Base-by-base conservation (phyloP, 1,139 yeast genomes). In the Sugiyamaella xylanicola region DNA sequence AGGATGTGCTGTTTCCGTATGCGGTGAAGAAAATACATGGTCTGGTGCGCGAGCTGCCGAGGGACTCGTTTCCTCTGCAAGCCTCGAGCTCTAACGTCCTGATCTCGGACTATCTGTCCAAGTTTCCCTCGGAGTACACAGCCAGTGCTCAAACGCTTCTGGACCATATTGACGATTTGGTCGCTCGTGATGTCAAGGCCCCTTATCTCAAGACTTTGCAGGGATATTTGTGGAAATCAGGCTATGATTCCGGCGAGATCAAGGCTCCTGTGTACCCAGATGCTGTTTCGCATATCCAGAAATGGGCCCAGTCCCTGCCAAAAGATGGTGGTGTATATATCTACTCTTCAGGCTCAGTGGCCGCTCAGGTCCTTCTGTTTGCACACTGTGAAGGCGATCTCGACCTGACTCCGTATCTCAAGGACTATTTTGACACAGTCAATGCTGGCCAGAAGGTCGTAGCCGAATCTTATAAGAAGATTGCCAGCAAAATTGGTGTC, bases 261-360 rank as follows among this genome's bases (percentile, higher is more conserved):
- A 77, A 76, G 64, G 95, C 96, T 0, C 96, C 97, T 1, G 68
- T 92, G 1, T 92, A 83, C 66, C 65, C 67, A 0, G 98, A 92
- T 69, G 93, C 95, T 1, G 77, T 88, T 54, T 73, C 75, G 0
- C 79, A 81, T 51, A 81, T 91, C 55, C 65, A 74, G 53, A 55
- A 65, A n/a, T 58, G 59, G 64, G 45, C 53, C 4, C 40, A 22
- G 22, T 50, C 39, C 2, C 39, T 51, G 1, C 43, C 47, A 1
- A 15, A 16, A 2, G 47, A 43, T 43, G 47, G 47, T 4, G 52
- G 42, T 9, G 75, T 89, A 0, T 88, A 78, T 67, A 90, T 92
- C 17, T 92, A 92, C 71, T 90, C 97, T 0, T 87, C 96, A n/a
- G 98, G 98, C 0, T 86, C 95, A 51, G 83, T 92, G 35, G 80